These are phyloP conservation scores for Didymella glomerata DNA, from an alignment of 2,329 filamentous ascomycete species.

Conservation along the genomic window DNA sequence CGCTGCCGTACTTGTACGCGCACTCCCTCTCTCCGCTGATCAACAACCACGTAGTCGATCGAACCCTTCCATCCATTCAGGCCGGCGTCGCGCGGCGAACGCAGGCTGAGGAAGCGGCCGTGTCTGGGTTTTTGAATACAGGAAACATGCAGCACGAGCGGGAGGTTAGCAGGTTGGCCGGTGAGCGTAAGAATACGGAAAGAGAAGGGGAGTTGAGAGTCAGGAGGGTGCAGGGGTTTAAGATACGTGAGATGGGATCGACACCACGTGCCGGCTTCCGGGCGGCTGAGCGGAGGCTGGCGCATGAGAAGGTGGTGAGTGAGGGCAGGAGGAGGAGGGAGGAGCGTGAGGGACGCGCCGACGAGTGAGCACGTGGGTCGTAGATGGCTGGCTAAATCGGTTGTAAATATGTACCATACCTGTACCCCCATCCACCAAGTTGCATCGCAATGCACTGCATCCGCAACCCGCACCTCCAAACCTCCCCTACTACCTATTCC, in stretches of 20 bases:
- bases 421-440: not conserved
- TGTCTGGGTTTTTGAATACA: not conserved
- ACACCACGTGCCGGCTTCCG: too few relatives aligned
- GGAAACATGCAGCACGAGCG: not conserved
- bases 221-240: not conserved
- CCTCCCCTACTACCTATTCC: constrained; percentile 1
- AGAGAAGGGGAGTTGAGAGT: not conserved
- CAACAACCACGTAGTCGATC: not conserved
- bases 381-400: not conserved
- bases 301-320: not conserved
- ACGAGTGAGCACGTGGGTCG: not conserved
- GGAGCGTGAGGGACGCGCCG: not conserved
- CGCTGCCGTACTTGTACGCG: constrained; percentile 4
- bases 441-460: too few relatives aligned
- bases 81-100: too few relatives aligned
- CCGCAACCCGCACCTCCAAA: not conserved
- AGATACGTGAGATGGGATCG: not conserved
- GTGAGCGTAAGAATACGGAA: not conserved
- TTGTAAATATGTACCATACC: not conserved
- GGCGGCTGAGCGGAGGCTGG: not conserved
- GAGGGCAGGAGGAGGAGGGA: not conserved
- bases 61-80: not conserved
- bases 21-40: not conserved
- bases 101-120: not conserved
- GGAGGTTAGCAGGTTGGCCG: not conserved